These are phyloP conservation scores for Monosporascus sp. DNA, from an alignment of 2,329 filamentous ascomycete genomes.

Conservation along the genomic window DNA sequence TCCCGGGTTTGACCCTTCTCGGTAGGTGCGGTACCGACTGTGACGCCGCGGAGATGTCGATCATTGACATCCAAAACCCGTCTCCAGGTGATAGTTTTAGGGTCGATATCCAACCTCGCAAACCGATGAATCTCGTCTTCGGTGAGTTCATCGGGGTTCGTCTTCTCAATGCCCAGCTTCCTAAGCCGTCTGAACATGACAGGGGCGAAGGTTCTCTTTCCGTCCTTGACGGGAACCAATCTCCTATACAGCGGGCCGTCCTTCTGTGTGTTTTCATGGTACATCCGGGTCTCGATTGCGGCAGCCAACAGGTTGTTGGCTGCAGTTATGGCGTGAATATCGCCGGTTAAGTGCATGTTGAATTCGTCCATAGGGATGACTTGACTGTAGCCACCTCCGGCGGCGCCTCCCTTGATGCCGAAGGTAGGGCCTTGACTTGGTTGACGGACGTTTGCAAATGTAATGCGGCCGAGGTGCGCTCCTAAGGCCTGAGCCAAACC, in stretches of 20 bases:
- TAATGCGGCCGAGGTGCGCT: constrained; percentile 78
- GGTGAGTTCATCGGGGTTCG: constrained; percentile 83
- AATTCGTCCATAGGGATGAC: constrained; percentile 99
- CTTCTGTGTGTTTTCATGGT: constrained; percentile 94
- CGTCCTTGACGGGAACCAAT: constrained; percentile 84
- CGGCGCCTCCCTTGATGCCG: constrained; percentile 96
- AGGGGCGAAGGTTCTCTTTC: constrained; percentile 77
- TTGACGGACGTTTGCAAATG: constrained; percentile 95
- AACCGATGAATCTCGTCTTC: constrained; percentile 84
- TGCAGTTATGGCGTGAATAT: constrained; percentile 95
- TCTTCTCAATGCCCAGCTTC: constrained; percentile 95
- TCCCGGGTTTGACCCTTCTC: constrained; percentile 85
- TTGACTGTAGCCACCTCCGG: constrained; percentile 95
- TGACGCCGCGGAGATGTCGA: constrained; percentile 83
- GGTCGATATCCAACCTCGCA: constrained; percentile 93
- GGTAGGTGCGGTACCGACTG: constrained; percentile 79
- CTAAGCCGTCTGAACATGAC: constrained; percentile 90
- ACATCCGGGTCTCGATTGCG: constrained; percentile 95
- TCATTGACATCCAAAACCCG: constrained; percentile 97
- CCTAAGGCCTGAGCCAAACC: constrained; percentile 89
- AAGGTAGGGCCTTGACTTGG: constrained; percentile 97
- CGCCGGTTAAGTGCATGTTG: constrained; percentile 94
- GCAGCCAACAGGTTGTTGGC: constrained; percentile 96
- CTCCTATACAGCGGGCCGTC: constrained; percentile 82
- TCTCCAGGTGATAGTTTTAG: constrained; percentile 94